Percentiles rank a stretch among this genome's conserved stretches.
Evolutionary conservation across 1,139 yeast species (phyloP).

Genomic region (Suzukiozyma palmioleophila): DNA sequence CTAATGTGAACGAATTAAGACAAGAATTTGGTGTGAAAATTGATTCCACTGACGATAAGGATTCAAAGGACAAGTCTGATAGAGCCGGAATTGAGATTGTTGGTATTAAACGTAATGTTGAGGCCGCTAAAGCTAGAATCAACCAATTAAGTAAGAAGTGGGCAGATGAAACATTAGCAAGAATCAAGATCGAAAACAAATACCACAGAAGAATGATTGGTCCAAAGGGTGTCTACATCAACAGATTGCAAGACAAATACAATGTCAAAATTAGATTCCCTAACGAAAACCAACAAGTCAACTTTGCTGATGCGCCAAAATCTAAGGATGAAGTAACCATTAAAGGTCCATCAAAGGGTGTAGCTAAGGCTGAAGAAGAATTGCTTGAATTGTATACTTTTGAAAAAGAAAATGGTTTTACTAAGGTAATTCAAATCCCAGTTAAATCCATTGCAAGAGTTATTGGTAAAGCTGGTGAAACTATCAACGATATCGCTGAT

Average conservation of each 20-base stretch:
- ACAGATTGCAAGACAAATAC: slow-evolving; percentile 86
- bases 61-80: slow-evolving; percentile 32
- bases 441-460: slow-evolving; percentile 71
- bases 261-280: slow-evolving; percentile 82
- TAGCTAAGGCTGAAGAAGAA: slow-evolving; percentile 81
- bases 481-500: slow-evolving; percentile 76
- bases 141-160: slow-evolving; percentile 61
- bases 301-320: slow-evolving; percentile 33
- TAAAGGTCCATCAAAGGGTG: slow-evolving; percentile 91
- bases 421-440: slow-evolving; percentile 62
- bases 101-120: slow-evolving; percentile 79
- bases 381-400: slow-evolving; percentile 77
- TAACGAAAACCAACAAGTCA: slow-evolving; percentile 22
- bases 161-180: slow-evolving; percentile 74
- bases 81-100: slow-evolving; percentile 57
- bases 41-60: slow-evolving; percentile 47
- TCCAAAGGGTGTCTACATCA: slow-evolving; percentile 73
- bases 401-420: slow-evolving; percentile 83
- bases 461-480: slow-evolving; percentile 87
- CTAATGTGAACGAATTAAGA: slow-evolving; percentile 61
- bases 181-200: slow-evolving; percentile 67
- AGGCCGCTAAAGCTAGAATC: slow-evolving; percentile 64
- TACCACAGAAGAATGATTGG: slow-evolving; percentile 86
- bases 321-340: slow-evolving; percentile 66
- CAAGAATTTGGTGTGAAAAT: slow-evolving; percentile 79